Evolutionary conservation across 2,329 filamentous ascomycete species (phyloP).

Genomic region (Pyrenophora seminiperda): DNA sequence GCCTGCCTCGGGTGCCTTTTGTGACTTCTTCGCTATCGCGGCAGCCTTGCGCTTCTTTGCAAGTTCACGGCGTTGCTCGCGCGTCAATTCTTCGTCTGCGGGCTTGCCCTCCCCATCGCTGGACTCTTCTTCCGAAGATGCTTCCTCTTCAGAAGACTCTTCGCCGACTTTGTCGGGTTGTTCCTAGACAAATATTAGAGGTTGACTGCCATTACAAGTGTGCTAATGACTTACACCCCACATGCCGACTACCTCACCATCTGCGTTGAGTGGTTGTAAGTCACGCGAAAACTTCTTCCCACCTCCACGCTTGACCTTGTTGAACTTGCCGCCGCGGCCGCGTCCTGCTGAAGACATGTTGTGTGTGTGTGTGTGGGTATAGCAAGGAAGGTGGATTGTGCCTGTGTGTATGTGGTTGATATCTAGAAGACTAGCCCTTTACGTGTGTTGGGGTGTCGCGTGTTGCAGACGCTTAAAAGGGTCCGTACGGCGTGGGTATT

Average conservation of each 20-base stretch:
- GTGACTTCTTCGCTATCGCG: constrained; percentile 76
- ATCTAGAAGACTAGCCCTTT: background rate
- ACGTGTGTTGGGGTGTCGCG: constrained; percentile 8
- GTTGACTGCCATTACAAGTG: background rate
- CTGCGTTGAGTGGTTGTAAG: constrained; percentile 82
- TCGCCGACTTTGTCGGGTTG: constrained; percentile 58
- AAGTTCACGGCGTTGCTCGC: constrained; percentile 84
- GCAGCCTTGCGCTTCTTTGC: constrained; percentile 92
- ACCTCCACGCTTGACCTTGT: constrained; percentile 89
- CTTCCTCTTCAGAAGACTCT: constrained; percentile 45
- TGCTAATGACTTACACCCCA: constrained; percentile 67
- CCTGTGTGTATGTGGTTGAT: constrained; percentile 3
- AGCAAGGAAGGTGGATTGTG: background rate
- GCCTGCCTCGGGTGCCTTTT: constrained; percentile 75
- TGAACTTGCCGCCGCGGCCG: constrained; percentile 90
- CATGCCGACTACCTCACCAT: constrained; percentile 88
- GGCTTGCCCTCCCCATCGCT: constrained; percentile 49
- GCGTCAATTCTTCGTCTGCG: constrained; percentile 67
- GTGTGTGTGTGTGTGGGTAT: constrained; percentile 19
- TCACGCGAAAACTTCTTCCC: constrained; percentile 96
- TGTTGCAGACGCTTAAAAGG: background rate
- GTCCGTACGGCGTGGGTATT: constrained; percentile 4
- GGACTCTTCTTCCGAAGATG: constrained; percentile 54
- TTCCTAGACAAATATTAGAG: constrained; percentile 36
- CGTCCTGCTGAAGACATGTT: constrained; percentile 62